Base-by-base conservation (phyloP, 768 basidiomycete genomes). In the Hypholoma fasciculare region DNA sequence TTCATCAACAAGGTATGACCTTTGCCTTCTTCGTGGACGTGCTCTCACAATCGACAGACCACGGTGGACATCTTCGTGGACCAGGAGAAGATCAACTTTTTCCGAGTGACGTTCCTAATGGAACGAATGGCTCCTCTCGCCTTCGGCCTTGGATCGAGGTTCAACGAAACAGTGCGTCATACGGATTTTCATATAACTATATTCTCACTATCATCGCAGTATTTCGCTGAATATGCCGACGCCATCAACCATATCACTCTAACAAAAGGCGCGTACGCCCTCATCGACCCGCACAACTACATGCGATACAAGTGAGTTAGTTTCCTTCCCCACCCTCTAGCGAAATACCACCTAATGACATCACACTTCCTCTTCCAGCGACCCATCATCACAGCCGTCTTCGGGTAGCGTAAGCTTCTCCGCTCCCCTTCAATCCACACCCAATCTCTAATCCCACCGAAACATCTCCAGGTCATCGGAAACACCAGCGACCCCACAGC, bases 61-160 rank as follows among this genome's bases (percentile, higher is more conserved):
- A 78, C 78, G 1, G 71, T 80, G 39, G 77, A 80, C 58, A 76
- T 77, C 42, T 79, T 78, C 52, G 78, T 79, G 20, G 76, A 79
- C 66, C 71, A 76, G 60, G 78, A 80, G 50, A 78, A 79, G 57
- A 76, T 79, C 62, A 80, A 80, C 54, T 72, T 79, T 63, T 79
- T 80, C 72, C 75, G 79, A 17, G 78, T 80, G 13, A 77, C 79
- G 2, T 79, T 80, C 66, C 70, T 80, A 38, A 79, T 80, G 77
- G 77, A 79, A 61, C 70, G 78, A 11, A 76, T 78, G 77, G 73
- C 69, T 48, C 76, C 74, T 44, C 67, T 76, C 27, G 61, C 67
- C 1, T 74, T 67, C 42, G 78, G 78, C 5, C 69, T 80, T 13
- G 78, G 78, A 0, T 69, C 68, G 1, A 68, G 52, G 30, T 80